Evolutionary conservation across 805 yeast genomes (phyloP).

Genomic region (Saccharomycopsis sp.): DNA sequence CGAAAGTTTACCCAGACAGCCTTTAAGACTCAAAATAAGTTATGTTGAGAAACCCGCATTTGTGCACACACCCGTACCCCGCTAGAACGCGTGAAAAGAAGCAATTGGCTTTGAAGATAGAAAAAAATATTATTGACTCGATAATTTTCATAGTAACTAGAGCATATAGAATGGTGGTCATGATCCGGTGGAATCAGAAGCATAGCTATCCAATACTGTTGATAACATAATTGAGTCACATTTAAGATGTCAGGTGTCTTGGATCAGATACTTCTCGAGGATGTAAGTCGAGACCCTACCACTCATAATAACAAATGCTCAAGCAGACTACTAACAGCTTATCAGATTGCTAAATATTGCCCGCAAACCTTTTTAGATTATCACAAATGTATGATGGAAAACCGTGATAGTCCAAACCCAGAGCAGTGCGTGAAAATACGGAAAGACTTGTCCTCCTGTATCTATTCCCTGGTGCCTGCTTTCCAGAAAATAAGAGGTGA

Average conservation of each 20-base stretch:
- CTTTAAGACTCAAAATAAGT: background rate
- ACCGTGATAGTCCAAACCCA: constrained; percentile 38
- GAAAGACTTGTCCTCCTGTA: constrained; percentile 52
- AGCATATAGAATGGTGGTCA: background rate
- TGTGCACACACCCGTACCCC: background rate
- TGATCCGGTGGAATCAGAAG: background rate
- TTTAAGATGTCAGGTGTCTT: constrained; percentile 39
- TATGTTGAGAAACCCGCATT: background rate
- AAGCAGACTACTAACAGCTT: background rate
- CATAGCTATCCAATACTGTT: too few species aligned
- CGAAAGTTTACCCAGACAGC: too few species aligned
- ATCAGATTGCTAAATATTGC: constrained; percentile 59
- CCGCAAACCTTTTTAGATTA: constrained; percentile 66
- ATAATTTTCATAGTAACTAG: background rate
- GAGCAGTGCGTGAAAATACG: constrained; percentile 51
- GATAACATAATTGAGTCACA: too few species aligned
- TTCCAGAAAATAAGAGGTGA: constrained; percentile 59
- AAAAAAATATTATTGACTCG: background rate
- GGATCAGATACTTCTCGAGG: constrained; percentile 73
- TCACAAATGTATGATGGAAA: constrained; percentile 63
- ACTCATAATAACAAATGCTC: background rate
- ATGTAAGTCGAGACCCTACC: constrained; percentile 34
- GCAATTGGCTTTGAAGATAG: background rate
- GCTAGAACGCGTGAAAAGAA: background rate
- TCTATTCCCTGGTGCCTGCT: constrained; percentile 58